Conservation (phyloP, 768 basidiomycete genomes). For the Omphalotus guepiniiformis region DNA sequence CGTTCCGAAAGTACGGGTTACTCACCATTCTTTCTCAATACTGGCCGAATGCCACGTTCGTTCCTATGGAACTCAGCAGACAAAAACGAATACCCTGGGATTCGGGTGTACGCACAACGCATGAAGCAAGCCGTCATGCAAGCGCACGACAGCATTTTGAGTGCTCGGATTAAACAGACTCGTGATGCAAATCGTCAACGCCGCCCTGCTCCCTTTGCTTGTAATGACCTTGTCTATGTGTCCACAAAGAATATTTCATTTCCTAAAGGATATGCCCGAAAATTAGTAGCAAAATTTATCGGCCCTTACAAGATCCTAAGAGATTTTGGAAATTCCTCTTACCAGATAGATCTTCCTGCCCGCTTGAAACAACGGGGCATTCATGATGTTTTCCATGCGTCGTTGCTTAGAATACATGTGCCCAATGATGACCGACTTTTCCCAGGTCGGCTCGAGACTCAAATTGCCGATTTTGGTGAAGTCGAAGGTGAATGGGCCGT, state of each 20-base stretch:
- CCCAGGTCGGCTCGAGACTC: slow-evolving; percentile 20
- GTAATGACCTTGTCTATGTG: slow-evolving; percentile 26
- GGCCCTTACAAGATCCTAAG: slow-evolving; percentile 18
- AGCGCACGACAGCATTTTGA: slow-evolving; percentile 29
- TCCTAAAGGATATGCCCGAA: slow-evolving; percentile 22
- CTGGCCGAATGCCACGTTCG: slow-evolving; percentile 2
- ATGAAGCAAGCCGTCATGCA: slow-evolving; percentile 24
- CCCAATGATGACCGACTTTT: slow-evolving; percentile 28
- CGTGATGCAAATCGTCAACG: slow-evolving; percentile 21
- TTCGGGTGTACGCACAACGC: slow-evolving; percentile 20
- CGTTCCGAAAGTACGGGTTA: slow-evolving; percentile 17
- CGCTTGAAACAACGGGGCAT: slow-evolving; percentile 15
- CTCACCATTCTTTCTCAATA: slow-evolving; percentile 9
- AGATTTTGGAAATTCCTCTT: slow-evolving; percentile 8
- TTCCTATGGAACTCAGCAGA: slow-evolving; percentile 17
- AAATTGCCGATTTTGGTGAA: slow-evolving; percentile 13
- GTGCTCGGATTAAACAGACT: slow-evolving; percentile 28
- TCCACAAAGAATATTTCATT: slow-evolving; percentile 23
- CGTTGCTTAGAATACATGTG: slow-evolving; percentile 18
- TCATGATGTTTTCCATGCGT: slow-evolving; percentile 29
- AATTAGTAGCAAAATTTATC: slow-evolving; percentile 23
- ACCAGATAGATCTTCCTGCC: slow-evolving; percentile 10
- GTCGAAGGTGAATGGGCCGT: slow-evolving; percentile 13
- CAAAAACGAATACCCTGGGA: slow-evolving; percentile 20
- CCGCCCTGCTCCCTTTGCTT: slow-evolving; percentile 10